phyloP scores from a whole-genome alignment of 2,329 filamentous ascomycete genomes.

The Nemania diffusa region DNA sequence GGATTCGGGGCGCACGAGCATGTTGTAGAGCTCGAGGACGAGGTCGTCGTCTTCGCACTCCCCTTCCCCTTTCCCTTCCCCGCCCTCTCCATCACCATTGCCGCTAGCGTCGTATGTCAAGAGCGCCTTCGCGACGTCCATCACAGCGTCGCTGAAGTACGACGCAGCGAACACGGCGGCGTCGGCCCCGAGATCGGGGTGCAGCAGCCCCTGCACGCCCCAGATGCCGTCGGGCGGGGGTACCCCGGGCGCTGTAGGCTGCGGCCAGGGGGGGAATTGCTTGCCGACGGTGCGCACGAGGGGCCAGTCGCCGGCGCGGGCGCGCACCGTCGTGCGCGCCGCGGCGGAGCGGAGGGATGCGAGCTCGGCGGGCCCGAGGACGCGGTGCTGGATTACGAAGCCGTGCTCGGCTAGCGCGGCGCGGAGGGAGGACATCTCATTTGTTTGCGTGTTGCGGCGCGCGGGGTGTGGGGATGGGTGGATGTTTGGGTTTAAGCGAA shows the following conservation, averaged over 20 bases:
- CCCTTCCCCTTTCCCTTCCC: slow-evolving; percentile 29
- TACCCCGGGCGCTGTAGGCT: slow-evolving; percentile 57
- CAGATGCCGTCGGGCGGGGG: slow-evolving; percentile 72
- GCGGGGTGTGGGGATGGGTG: neutral
- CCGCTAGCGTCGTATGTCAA: slow-evolving; percentile 57
- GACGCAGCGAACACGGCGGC: slow-evolving; percentile 69
- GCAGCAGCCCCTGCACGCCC: slow-evolving; percentile 87
- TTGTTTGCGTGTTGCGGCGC: no score
- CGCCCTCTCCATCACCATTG: slow-evolving; percentile 33
- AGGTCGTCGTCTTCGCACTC: slow-evolving; percentile 66
- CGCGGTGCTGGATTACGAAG: slow-evolving; percentile 76
- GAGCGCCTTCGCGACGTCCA: slow-evolving; percentile 72
- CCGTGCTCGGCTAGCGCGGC: slow-evolving; percentile 64
- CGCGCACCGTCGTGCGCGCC: slow-evolving; percentile 60
- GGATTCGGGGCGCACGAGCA: slow-evolving; percentile 77
- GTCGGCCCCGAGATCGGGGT: slow-evolving; percentile 72
- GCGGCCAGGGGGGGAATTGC: slow-evolving; percentile 88
- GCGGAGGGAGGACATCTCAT: slow-evolving; percentile 30
- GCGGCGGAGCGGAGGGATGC: slow-evolving; percentile 69
- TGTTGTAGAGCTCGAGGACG: slow-evolving; percentile 86
- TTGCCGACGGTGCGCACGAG: slow-evolving; percentile 86
- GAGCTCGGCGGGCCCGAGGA: slow-evolving; percentile 68
- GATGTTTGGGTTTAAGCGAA: neutral
- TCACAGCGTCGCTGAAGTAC: slow-evolving; percentile 77
- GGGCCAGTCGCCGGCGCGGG: slow-evolving; percentile 80